Evolutionary conservation across 805 yeast species (phyloP).

Genomic region (Yarrowia bubula): DNA sequence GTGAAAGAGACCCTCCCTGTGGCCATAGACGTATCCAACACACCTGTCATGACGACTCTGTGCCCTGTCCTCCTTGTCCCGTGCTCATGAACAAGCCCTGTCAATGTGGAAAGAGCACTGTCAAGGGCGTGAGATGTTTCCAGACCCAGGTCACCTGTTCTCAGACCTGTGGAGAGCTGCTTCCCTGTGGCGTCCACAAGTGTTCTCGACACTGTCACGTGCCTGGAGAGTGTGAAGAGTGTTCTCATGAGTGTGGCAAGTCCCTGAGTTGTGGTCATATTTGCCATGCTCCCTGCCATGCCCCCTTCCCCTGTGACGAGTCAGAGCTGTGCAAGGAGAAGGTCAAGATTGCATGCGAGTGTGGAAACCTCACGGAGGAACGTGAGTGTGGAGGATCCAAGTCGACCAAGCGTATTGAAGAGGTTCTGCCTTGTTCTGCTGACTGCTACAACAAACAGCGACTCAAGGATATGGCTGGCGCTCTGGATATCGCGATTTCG

Average conservation of each 20-base stretch:
- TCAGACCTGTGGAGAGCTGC: slow-evolving; percentile 52
- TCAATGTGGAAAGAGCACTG: slow-evolving; percentile 55
- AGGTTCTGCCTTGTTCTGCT: slow-evolving; percentile 60
- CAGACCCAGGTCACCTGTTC: slow-evolving; percentile 70
- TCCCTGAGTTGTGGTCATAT: slow-evolving; percentile 64
- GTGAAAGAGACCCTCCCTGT: slow-evolving; percentile 56
- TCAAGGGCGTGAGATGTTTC: slow-evolving; percentile 68
- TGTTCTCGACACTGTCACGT: slow-evolving; percentile 59
- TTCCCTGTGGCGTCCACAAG: slow-evolving; percentile 50
- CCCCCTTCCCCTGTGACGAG: slow-evolving; percentile 43
- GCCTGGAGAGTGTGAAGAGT: slow-evolving; percentile 59
- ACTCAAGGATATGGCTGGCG: slow-evolving; percentile 59
- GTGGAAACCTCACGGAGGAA: slow-evolving; percentile 54
- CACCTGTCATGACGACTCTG: slow-evolving; percentile 66
- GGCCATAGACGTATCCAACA: slow-evolving; percentile 71
- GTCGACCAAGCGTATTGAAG: slow-evolving; percentile 38
- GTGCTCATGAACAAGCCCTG: slow-evolving; percentile 55
- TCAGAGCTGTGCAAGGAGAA: slow-evolving; percentile 52
- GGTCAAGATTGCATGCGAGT: slow-evolving; percentile 56
- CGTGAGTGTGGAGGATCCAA: slow-evolving; percentile 59
- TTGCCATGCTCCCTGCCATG: slow-evolving; percentile 66
- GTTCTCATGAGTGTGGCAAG: slow-evolving; percentile 58
- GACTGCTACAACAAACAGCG: slow-evolving; percentile 63
- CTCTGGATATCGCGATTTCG: slow-evolving; percentile 49
- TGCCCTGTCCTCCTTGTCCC: slow-evolving; percentile 76